These are phyloP conservation scores for Prunus campanulata DNA, from an alignment of 306 rosid species.

Conservation along the genomic window DNA sequence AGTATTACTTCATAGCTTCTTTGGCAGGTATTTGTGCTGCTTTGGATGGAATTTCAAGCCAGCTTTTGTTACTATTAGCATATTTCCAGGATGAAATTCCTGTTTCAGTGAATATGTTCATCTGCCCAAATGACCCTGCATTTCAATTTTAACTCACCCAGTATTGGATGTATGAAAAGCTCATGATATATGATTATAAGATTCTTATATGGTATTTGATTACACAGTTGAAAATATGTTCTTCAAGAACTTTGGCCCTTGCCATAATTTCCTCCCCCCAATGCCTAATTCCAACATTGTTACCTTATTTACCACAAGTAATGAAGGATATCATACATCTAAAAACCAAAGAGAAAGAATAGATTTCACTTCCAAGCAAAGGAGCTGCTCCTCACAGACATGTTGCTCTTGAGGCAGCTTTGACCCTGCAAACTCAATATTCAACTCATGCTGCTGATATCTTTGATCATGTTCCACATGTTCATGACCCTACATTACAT, in stretches of 20 bases:
- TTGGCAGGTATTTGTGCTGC: no score
- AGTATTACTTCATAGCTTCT: no score
- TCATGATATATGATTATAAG: not conserved
- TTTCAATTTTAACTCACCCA: not conserved
- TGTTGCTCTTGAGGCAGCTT: not conserved
- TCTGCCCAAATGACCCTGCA: not conserved
- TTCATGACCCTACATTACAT: slow-evolving; percentile 17
- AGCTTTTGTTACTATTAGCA: not conserved
- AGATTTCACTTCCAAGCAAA: slow-evolving; percentile 11
- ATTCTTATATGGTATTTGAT: not conserved
- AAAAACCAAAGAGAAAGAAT: not conserved
- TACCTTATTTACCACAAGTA: not conserved
- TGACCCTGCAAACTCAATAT: slow-evolving; percentile 23
- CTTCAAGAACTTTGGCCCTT: slow-evolving; percentile 1
- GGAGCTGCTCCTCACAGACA: not conserved
- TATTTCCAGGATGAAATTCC: not conserved
- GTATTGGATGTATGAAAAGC: not conserved
- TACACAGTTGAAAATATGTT: not conserved
- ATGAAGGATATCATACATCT: not conserved
- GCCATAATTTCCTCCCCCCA: not conserved
- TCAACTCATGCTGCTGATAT: slow-evolving; percentile 8
- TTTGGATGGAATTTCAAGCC: not conserved
- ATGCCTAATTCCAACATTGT: not conserved
- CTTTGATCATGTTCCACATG: slow-evolving; percentile 27
- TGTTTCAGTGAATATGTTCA: not conserved